Percentiles rank a stretch among this genome's conserved stretches.
phyloP scores from a whole-genome alignment of 1,284 basidiomycete genomes.

The Fomitopsis betulina region DNA sequence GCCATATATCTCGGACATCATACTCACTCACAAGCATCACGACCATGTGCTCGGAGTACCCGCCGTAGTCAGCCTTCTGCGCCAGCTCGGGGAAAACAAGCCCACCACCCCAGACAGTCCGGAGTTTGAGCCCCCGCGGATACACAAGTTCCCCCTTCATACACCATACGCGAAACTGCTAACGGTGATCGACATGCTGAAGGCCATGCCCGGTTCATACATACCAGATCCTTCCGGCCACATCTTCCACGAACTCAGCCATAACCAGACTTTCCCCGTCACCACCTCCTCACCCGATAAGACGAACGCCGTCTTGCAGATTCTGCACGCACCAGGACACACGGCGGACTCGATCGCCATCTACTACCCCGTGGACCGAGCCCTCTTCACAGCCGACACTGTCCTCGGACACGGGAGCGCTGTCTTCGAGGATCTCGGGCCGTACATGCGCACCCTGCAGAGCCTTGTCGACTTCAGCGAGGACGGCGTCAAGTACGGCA shows the following conservation, averaged over 20 bases:
- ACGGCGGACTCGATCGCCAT: constrained; percentile 84
- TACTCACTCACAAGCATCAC: constrained; percentile 88
- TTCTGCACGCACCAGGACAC: constrained; percentile 89
- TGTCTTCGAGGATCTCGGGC: constrained; percentile 81
- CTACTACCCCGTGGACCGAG: constrained; percentile 55
- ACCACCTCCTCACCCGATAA: constrained; percentile 13
- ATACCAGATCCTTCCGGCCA: constrained; percentile 36
- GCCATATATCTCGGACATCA: constrained; percentile 74
- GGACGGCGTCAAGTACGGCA: constrained; percentile 28
- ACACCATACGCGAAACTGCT: constrained; percentile 29
- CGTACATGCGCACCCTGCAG: constrained; percentile 71
- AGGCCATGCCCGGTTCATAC: constrained; percentile 38
- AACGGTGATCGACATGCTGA: neutral
- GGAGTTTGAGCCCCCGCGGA: constrained; percentile 55
- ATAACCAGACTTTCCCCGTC: constrained; percentile 45
- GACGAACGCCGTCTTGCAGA: constrained; percentile 36
- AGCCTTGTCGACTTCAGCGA: constrained; percentile 46
- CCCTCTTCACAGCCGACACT: constrained; percentile 87
- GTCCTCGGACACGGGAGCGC: constrained; percentile 90
- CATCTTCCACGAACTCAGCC: constrained; percentile 51
- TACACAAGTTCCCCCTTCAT: constrained; percentile 64
- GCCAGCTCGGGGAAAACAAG: constrained; percentile 49
- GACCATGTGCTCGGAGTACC: constrained; percentile 85
- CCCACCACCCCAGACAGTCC: constrained; percentile 29
- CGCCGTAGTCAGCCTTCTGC: constrained; percentile 65